These are phyloP conservation scores for Lentinula boryana DNA, from an alignment of 768 basidiomycete genomes.

Conservation along the genomic window DNA sequence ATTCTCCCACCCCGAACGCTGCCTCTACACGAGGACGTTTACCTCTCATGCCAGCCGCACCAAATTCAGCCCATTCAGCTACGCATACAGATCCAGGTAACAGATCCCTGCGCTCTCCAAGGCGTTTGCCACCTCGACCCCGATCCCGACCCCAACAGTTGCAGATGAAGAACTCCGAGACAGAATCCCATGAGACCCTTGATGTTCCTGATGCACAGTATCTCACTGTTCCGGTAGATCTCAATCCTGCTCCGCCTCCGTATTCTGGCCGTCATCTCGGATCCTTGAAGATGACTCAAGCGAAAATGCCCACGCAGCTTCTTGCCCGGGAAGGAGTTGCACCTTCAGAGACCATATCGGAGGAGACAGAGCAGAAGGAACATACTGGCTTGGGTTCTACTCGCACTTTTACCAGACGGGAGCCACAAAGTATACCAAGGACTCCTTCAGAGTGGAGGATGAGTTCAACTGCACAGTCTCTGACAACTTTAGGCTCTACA, in stretches of 20 bases:
- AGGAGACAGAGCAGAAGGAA: background rate
- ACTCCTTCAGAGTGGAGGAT: slow-evolving; percentile 1
- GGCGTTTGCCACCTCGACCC: background rate
- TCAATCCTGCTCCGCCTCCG: slow-evolving; percentile 1
- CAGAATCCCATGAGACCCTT: background rate
- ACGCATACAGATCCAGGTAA: background rate
- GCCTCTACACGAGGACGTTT: background rate
- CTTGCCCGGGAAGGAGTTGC: background rate
- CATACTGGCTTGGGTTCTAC: background rate
- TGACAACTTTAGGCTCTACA: background rate
- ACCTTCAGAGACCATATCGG: background rate
- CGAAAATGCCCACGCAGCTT: background rate
- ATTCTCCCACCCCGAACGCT: too few species aligned
- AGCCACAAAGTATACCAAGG: background rate
- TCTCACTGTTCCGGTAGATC: background rate
- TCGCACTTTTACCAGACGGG: background rate
- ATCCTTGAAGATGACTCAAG: background rate
- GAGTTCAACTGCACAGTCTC: background rate
- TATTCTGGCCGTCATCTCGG: background rate
- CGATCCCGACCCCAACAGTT: background rate
- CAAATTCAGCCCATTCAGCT: background rate
- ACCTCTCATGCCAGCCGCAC: background rate
- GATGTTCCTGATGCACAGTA: background rate
- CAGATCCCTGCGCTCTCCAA: background rate
- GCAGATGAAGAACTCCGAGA: background rate